phyloP scores from a whole-genome alignment of 768 basidiomycete species.

The Phylloporus sp. region DNA sequence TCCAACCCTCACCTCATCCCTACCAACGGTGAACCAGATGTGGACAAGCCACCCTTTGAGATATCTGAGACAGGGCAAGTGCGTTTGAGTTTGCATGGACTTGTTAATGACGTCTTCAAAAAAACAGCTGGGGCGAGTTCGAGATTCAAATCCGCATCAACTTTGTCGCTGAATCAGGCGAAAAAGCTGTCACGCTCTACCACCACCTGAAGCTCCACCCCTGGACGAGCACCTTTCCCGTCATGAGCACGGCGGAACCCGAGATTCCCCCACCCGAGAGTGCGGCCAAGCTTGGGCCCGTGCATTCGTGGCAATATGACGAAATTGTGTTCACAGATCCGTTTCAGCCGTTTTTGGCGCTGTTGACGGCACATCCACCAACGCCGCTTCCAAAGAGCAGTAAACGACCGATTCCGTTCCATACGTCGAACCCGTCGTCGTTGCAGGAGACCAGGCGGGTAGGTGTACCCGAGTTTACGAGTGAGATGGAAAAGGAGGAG shows the following conservation, averaged over 20 bases:
- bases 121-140: slow-evolving; percentile 91
- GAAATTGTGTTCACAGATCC: slow-evolving; percentile 97
- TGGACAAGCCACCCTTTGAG: slow-evolving; percentile 93
- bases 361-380: slow-evolving; percentile 78
- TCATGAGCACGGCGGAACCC: slow-evolving; percentile 38
- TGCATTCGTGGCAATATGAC: slow-evolving; percentile 98
- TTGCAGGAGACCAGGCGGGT: slow-evolving; percentile 61
- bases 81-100: neutral
- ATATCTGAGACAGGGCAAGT: slow-evolving; percentile 91
- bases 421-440: slow-evolving; percentile 54
- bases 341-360: slow-evolving; percentile 77
- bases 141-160: slow-evolving; percentile 90
- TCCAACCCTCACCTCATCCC: neutral
- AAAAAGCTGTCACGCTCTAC: slow-evolving; percentile 82
- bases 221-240: slow-evolving; percentile 52
- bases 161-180: slow-evolving; percentile 84
- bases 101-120: neutral
- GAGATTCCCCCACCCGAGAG: slow-evolving; percentile 65
- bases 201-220: slow-evolving; percentile 97
- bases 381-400: slow-evolving; percentile 65
- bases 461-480: slow-evolving; percentile 79
- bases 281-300: slow-evolving; percentile 67
- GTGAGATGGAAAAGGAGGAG: slow-evolving; percentile 85
- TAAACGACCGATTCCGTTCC: slow-evolving; percentile 68
- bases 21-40: slow-evolving; percentile 41